Conservation (phyloP, 768 basidiomycete genomes). For the Strobilomyces dryophilus region DNA sequence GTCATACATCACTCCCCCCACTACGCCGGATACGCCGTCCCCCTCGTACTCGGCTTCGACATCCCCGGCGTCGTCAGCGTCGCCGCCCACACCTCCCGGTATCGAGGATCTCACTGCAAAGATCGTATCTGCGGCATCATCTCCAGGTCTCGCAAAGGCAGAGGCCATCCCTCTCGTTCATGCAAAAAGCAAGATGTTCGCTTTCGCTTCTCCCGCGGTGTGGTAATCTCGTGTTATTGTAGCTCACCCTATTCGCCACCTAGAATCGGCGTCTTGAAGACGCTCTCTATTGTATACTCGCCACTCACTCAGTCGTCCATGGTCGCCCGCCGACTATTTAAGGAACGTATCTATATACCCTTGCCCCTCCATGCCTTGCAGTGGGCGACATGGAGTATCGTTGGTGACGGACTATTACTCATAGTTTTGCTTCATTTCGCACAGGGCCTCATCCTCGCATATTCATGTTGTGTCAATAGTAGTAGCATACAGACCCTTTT, state of each 20-base stretch:
- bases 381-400: conserved; percentile 25
- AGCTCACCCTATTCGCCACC: conserved; percentile 17
- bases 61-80: conserved; percentile 59
- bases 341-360: conserved; percentile 35
- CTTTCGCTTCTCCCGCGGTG: conserved; percentile 54
- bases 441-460: conserved; percentile 25
- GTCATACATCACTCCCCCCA: conserved; percentile 27
- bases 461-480: conserved; percentile 37
- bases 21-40: conserved; percentile 52
- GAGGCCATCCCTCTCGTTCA: conserved; percentile 30
- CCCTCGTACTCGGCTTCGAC: conserved; percentile 48
- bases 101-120: conserved; percentile 48
- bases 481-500: conserved; percentile 29
- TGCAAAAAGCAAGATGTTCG: conserved; percentile 58
- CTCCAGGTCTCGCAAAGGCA: conserved; percentile 23
- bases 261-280: conserved; percentile 31
- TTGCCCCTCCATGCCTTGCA: conserved; percentile 7
- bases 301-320: conserved; percentile 5
- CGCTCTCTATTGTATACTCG: conserved; percentile 21
- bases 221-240: conserved; percentile 44
- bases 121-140: conserved; percentile 41
- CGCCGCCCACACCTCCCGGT: conserved; percentile 55
- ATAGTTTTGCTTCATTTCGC: conserved; percentile 26
- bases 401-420: conserved; percentile 12
- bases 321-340: conserved; percentile 26